Conservation (phyloP, 495 filamentous ascomycete genomes). For the Aspergillus kassunensis region DNA sequence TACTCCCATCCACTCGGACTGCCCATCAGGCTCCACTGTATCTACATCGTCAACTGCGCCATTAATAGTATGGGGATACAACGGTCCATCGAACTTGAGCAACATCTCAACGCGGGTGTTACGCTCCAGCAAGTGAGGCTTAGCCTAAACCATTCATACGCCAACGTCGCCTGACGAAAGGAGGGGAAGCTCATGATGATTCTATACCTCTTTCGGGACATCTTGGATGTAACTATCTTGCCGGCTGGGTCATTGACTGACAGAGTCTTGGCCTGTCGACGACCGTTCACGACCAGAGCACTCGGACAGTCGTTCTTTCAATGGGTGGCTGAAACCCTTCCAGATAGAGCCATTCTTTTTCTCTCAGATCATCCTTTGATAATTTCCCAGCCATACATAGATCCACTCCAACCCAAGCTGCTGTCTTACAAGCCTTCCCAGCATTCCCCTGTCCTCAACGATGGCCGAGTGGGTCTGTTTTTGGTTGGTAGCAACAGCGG, state of each 20-base stretch:
- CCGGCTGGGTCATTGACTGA: neutral
- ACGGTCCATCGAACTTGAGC: conserved; percentile 11
- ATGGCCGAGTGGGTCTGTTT: conserved; percentile 9
- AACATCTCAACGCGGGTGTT: conserved; percentile 19
- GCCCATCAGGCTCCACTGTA: conserved; percentile 1
- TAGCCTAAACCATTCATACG: conserved; percentile 9
- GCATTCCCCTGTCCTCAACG: conserved; percentile 3
- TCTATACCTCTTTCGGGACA: conserved; percentile 2
- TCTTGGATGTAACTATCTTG: conserved; percentile 7
- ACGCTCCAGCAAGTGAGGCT: conserved; percentile 15
- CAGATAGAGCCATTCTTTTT: neutral
- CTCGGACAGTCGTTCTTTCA: neutral
- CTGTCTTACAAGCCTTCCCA: conserved; percentile 3
- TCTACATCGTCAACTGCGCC: conserved; percentile 9
- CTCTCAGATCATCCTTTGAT: neutral
- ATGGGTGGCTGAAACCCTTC: conserved; percentile 1
- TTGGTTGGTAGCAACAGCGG: conserved; percentile 27
- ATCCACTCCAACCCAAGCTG: conserved; percentile 13
- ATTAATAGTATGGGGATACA: neutral
- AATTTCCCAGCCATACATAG: conserved; percentile 1
- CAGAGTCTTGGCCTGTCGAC: neutral
- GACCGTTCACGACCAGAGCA: neutral
- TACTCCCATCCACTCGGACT: neutral
- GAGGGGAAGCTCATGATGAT: conserved; percentile 5
- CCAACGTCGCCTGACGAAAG: conserved; percentile 16